These are phyloP conservation scores for Chlamydomonas reinhardtii DNA, from an alignment of 163 green algal genomes.

Conservation along the genomic window DNA sequence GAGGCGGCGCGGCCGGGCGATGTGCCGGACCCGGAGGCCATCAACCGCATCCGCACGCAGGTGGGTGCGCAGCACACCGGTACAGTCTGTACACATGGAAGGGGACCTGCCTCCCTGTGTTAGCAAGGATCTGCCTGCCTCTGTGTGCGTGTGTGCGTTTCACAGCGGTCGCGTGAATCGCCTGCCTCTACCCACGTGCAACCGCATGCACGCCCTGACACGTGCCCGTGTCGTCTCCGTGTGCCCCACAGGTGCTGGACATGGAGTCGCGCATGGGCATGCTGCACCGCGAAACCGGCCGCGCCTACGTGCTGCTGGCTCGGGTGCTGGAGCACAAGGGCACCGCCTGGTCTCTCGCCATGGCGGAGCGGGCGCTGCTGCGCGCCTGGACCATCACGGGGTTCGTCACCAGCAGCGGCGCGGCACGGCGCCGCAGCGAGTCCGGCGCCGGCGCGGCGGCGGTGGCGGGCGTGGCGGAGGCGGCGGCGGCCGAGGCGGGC, in stretches of 20 bases:
- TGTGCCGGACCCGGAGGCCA: conserved; percentile 36
- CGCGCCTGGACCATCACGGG: conserved; percentile 35
- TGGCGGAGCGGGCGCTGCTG: conserved; percentile 50
- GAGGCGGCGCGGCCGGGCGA: conserved; percentile 32
- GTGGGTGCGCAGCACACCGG: background rate
- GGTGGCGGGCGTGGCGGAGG: conserved; percentile 23
- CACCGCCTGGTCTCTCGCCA: conserved; percentile 3
- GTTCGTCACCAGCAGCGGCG: background rate
- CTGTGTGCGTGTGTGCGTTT: too few relatives aligned
- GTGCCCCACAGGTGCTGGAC: conserved; percentile 9
- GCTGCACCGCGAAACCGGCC: conserved; percentile 44
- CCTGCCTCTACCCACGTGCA: too few relatives aligned
- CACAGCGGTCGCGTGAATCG: too few relatives aligned
- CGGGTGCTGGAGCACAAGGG: conserved; percentile 48
- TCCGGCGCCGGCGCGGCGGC: conserved; percentile 14
- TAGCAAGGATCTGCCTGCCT: too few relatives aligned
- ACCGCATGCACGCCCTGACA: too few relatives aligned
- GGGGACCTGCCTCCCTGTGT: too few relatives aligned
- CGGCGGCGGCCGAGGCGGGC: conserved; percentile 11
- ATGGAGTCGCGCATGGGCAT: conserved; percentile 30
- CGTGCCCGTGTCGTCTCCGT: too few relatives aligned
- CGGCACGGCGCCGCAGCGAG: background rate
- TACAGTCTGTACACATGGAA: too few relatives aligned
- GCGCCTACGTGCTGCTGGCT: conserved; percentile 46
- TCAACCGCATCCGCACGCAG: conserved; percentile 42